Conservation (phyloP, 371 early-diverging fungal species). For the Haplosporangium sp. region DNA sequence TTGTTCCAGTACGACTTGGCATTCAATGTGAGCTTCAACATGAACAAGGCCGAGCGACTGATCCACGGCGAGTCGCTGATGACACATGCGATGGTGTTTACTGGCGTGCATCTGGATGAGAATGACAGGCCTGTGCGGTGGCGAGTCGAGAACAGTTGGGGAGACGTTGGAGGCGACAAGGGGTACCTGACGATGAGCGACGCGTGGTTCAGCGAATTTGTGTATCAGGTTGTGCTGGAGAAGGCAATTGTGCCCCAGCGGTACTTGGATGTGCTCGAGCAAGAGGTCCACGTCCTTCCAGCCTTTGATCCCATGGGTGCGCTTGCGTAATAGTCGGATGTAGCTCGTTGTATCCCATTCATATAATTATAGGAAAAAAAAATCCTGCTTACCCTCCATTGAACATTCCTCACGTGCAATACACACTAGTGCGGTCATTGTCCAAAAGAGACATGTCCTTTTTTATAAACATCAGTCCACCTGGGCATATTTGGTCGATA, state of each 20-base stretch:
- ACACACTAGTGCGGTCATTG: no score
- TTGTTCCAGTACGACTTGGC: conserved; percentile 76
- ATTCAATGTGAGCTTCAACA: conserved; percentile 70
- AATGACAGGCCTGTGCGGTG: conserved; percentile 73
- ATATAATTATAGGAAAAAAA: no score
- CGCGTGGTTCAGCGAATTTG: conserved; percentile 83
- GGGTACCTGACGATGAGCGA: conserved; percentile 86
- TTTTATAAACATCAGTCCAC: no score
- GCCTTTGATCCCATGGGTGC: conserved; percentile 83
- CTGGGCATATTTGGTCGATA: no score
- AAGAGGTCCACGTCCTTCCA: conserved; percentile 74
- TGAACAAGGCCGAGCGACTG: conserved; percentile 80
- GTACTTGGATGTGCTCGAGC: conserved; percentile 69
- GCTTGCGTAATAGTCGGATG: conserved; percentile 56
- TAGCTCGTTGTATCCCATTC: background rate
- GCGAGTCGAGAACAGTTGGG: conserved; percentile 88
- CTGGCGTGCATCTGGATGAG: conserved; percentile 81
- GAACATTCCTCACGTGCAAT: background rate
- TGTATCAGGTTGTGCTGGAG: conserved; percentile 84
- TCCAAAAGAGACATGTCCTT: no score
- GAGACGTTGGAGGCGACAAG: conserved; percentile 74
- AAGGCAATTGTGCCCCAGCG: conserved; percentile 71
- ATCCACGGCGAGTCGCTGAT: conserved; percentile 80
- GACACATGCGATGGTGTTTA: conserved; percentile 90
- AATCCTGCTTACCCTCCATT: no score